phyloP scores from a whole-genome alignment of 202 grass and related monocot species.

The Zoysia matrella region DNA sequence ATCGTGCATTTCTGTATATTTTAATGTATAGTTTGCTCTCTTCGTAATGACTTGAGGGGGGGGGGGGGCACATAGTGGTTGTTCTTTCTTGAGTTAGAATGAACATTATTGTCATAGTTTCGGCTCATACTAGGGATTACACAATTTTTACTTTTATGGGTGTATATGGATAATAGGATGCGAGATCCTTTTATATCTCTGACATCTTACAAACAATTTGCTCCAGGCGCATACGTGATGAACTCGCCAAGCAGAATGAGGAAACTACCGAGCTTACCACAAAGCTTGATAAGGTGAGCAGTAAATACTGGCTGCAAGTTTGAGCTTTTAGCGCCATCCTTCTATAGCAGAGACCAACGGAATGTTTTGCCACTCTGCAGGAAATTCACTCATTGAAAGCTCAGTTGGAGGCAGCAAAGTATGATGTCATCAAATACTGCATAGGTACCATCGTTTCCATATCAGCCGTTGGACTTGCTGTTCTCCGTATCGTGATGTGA shows the following conservation, averaged over 20 bases:
- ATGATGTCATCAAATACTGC: slow-evolving; percentile 99
- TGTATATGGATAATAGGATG: not conserved
- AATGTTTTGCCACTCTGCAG: slow-evolving; percentile 43
- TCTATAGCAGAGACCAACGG: not conserved
- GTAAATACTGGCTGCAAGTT: not conserved
- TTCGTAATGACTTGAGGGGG: too few relatives aligned
- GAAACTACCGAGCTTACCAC: slow-evolving; percentile 83
- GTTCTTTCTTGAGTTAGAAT: not conserved
- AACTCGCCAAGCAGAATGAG: slow-evolving; percentile 76
- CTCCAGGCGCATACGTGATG: slow-evolving; percentile 85
- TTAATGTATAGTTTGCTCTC: not conserved
- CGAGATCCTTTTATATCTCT: not conserved
- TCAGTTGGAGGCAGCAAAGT: slow-evolving; percentile 92
- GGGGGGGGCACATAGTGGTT: not conserved
- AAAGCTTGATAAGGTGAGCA: slow-evolving; percentile 84
- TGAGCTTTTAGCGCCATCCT: not conserved
- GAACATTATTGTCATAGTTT: not conserved
- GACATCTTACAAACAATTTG: slow-evolving; percentile 12
- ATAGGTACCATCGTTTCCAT: slow-evolving; percentile 91
- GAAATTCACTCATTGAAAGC: slow-evolving; percentile 88
- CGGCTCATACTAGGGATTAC: not conserved
- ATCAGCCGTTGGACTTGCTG: slow-evolving; percentile 89
- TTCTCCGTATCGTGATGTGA: slow-evolving; percentile 86
- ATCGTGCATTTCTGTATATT: not conserved
- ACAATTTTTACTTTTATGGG: not conserved